Evolutionary conservation across 2,329 filamentous ascomycete species (phyloP).

Genomic region (Claviceps paspali): DNA sequence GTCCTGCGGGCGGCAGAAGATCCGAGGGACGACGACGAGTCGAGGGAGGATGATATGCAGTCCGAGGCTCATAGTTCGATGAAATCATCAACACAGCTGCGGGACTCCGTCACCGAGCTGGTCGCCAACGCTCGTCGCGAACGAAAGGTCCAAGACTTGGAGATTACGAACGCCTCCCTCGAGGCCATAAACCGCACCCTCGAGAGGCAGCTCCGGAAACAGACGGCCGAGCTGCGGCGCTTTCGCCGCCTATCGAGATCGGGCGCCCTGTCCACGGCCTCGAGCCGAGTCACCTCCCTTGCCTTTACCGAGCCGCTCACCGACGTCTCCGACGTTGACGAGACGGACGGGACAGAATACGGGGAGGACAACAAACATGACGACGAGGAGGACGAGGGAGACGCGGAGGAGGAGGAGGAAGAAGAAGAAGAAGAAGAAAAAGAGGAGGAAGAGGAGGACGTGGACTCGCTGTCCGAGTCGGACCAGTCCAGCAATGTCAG

Average conservation of each 20-base stretch:
- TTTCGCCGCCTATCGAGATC: constrained; percentile 76
- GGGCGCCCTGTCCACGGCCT: constrained; percentile 50
- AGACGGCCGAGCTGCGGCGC: constrained; percentile 73
- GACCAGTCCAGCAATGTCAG: constrained; percentile 28
- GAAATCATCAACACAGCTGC: constrained; percentile 35
- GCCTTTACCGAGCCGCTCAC: constrained; percentile 26
- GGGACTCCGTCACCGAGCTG: constrained; percentile 54
- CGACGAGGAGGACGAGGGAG: constrained; percentile 11
- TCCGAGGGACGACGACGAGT: constrained; percentile 19
- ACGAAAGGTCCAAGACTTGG: constrained; percentile 86
- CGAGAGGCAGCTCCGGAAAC: constrained; percentile 81
- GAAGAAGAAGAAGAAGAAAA: constrained; percentile 9
- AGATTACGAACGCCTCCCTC: constrained; percentile 91
- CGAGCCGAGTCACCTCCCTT: constrained; percentile 29
- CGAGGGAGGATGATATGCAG: constrained; percentile 13
- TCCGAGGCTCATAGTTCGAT: constrained; percentile 37
- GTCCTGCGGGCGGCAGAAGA: constrained; percentile 42
- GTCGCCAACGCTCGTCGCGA: constrained; percentile 82
- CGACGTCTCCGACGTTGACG: constrained; percentile 34
- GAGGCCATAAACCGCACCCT: constrained; percentile 89
- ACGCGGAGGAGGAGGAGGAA: constrained; percentile 2
- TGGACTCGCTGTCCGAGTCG: constrained; percentile 38
- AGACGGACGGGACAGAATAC: constrained; percentile 26
- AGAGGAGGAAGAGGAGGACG: constrained; percentile 20
- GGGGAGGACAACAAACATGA: constrained; percentile 11